A percentile compares a stretch with the other conserved stretches of the same genome.
Conservation (phyloP, 2,329 filamentous ascomycete genomes). For the Raffaelea ambrosiae region DNA sequence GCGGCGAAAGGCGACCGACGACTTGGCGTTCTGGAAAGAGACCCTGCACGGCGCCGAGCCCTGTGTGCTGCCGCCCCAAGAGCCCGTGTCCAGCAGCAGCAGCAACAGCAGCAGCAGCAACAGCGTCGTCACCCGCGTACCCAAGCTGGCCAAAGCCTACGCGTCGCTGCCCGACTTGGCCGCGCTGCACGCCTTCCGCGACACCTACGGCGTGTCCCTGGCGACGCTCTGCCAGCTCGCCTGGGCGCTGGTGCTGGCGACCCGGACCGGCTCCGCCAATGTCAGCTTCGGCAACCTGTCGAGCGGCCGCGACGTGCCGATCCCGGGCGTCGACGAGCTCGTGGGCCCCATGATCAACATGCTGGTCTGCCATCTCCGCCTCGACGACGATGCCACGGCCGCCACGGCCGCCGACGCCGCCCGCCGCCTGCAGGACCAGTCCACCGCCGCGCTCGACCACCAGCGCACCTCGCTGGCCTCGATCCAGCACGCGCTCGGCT, state of each 20-base stretch:
- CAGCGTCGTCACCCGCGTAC: not conserved
- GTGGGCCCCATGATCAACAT: conserved; percentile 53
- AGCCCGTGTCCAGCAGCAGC: no score
- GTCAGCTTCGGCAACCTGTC: conserved; percentile 49
- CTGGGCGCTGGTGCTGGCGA: conserved; percentile 46
- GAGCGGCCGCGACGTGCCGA: conserved; percentile 43
- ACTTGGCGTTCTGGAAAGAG: not conserved
- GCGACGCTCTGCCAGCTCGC: conserved; percentile 19
- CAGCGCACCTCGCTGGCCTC: conserved; percentile 37
- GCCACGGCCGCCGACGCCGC: no score
- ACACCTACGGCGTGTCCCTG: not conserved
- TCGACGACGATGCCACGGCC: not conserved
- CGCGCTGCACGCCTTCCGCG: not conserved
- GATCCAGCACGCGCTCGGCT: conserved; percentile 36
- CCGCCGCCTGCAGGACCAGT: not conserved
- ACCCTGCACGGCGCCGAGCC: not conserved
- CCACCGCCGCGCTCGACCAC: conserved; percentile 23
- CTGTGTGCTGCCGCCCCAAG: not conserved
- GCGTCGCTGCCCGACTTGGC: not conserved
- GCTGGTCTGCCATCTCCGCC: not conserved
- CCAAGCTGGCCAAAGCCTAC: not conserved
- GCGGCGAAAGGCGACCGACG: not conserved
- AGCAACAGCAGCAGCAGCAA: no score
- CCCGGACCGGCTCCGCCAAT: conserved; percentile 43
- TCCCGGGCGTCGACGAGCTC: conserved; percentile 42